Evolutionary conservation across 2,329 filamentous ascomycete genomes (phyloP), one percentile per base, ranked within the genome.

Genomic region (Metarhizium album): DNA sequence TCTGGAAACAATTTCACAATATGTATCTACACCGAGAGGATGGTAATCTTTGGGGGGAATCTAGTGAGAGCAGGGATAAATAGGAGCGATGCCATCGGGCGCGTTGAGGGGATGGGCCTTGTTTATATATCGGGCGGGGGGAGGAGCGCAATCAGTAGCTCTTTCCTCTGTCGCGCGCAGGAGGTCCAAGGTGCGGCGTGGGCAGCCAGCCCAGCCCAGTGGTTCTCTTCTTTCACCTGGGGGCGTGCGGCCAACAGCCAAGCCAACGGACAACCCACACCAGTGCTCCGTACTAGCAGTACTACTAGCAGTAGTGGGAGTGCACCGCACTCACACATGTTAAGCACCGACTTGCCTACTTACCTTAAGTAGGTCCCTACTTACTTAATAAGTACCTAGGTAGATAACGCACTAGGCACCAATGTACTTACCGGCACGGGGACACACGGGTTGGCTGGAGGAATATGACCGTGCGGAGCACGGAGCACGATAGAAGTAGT

Each of bases 121-220:
- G 73, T 78, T 81, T 80, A 80, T 81, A 81, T 80, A 73, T 71
- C 69, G 70, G 74, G 75, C 74, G 71, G 72, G 70, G 69, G 69
- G 66, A 71, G 69, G 67, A 70, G 66, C 72, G 70, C 75, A 78
- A 79, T 78, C 75, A 78, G 74, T 78, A 54, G 54, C 55, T 53
- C 54, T 51, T 55, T 45, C 52, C 48, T 43, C 40, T 24, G 46
- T 42, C 38, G 48, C 33, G 37, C 37, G 38, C 40, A 27, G 33
- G 20, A 23, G 40, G 40, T 40, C 33, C 11, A 35, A 16, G 11
- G 37, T 20, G 37, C n/a, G n/a, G 18, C 9, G 38, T 42, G 38
- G 16, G 38, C 18, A 18, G 38, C 38, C 11, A 4, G 40, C 20
- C 20, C 40, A 16, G 40, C 40, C 13, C 22, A 43, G 16, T 22